phyloP scores from a whole-genome alignment of 2,329 filamentous ascomycete species.

The Hypomyces rosellus region DNA sequence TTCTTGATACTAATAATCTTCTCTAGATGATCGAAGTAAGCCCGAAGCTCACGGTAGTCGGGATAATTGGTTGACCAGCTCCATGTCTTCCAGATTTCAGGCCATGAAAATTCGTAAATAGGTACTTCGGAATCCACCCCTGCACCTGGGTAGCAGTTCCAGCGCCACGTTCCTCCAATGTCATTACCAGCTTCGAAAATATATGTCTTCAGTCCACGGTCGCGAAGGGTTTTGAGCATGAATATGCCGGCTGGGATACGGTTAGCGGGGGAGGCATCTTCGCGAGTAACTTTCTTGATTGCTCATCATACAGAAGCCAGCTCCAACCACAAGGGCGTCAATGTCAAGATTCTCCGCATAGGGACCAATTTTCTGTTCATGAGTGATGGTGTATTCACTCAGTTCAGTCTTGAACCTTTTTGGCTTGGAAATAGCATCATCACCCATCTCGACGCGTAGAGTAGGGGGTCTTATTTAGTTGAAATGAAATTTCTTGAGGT shows the following conservation, averaged over 20 bases:
- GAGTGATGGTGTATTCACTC: slow-evolving; percentile 30
- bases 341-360: slow-evolving; percentile 39
- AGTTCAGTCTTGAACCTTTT: slow-evolving; percentile 38
- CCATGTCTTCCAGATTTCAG: slow-evolving; percentile 49
- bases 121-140: slow-evolving; percentile 48
- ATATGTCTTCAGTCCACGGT: slow-evolving; percentile 40
- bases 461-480: too few relatives aligned
- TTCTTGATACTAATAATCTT: slow-evolving; percentile 49
- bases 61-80: slow-evolving; percentile 50
- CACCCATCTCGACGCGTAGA: background rate
- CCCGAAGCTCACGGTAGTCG: slow-evolving; percentile 43
- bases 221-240: slow-evolving; percentile 45
- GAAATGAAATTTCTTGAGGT: too few relatives aligned
- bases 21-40: slow-evolving; percentile 56
- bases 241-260: slow-evolving; percentile 36
- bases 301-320: slow-evolving; percentile 33
- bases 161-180: slow-evolving; percentile 49
- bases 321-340: slow-evolving; percentile 39
- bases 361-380: slow-evolving; percentile 27
- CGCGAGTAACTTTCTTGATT: background rate
- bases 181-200: slow-evolving; percentile 48
- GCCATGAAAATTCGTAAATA: slow-evolving; percentile 47
- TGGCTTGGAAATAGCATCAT: background rate
- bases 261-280: too few relatives aligned
- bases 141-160: slow-evolving; percentile 51